These are phyloP conservation scores for Talaromyces verruculosus DNA, from an alignment of 2,329 filamentous ascomycete genomes.

Conservation along the genomic window DNA sequence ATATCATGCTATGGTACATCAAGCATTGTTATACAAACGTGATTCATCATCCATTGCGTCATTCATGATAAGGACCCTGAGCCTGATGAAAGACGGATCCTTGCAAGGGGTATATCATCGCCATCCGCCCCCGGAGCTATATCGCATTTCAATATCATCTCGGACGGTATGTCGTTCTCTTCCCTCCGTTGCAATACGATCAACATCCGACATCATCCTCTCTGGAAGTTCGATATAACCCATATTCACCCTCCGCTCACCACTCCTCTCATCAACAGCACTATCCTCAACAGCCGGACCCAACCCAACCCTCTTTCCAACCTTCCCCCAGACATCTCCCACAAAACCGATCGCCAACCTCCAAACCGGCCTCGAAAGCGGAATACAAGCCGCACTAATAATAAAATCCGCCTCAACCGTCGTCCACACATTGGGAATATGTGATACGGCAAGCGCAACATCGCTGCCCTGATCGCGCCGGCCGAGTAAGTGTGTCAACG, in stretches of 20 bases:
- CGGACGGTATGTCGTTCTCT: background rate
- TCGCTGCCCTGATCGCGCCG: background rate
- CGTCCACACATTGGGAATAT: constrained; percentile 10
- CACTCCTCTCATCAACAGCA: background rate
- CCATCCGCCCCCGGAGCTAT: background rate
- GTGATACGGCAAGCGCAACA: background rate
- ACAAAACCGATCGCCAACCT: background rate
- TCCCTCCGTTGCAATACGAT: background rate
- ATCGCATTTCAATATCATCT: constrained; percentile 1
- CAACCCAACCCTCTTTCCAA: background rate
- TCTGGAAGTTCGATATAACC: background rate
- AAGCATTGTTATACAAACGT: background rate
- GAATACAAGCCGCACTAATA: constrained; percentile 8
- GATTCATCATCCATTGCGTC: background rate
- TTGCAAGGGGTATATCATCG: background rate
- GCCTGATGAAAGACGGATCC: background rate
- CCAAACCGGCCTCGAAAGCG: constrained; percentile 13
- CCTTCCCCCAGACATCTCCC: background rate
- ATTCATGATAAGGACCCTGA: background rate
- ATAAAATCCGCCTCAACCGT: constrained; percentile 4
- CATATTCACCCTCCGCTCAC: background rate
- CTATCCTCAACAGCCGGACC: background rate
- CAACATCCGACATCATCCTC: background rate
- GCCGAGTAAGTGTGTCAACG: background rate
- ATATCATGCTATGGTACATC: background rate